A percentile compares a stretch with the other conserved stretches of the same genome.
Evolutionary conservation across 1,139 yeast genomes (phyloP).

Genomic region (Blastobotrys proliferans): DNA sequence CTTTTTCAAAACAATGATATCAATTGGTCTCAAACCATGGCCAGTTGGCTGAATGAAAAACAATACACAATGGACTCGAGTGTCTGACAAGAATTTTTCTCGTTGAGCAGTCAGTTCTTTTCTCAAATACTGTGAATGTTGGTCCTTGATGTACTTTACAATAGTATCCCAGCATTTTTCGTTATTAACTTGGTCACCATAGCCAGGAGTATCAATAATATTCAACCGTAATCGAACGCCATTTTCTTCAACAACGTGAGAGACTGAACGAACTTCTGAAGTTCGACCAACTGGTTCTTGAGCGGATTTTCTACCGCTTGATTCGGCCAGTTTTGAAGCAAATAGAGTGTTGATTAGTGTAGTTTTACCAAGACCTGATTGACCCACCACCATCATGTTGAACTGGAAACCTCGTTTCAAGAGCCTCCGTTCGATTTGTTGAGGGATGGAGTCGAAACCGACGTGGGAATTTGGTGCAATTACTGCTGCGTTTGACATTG

Average conservation of each 20-base stretch:
- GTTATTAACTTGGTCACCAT: slow-evolving; percentile 94
- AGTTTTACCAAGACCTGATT: slow-evolving; percentile 92
- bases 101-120: slow-evolving; percentile 96
- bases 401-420: slow-evolving; percentile 92
- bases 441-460: slow-evolving; percentile 94
- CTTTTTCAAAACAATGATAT: slow-evolving; percentile 77
- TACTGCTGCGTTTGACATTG: no score
- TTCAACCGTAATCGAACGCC: slow-evolving; percentile 82
- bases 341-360: slow-evolving; percentile 88
- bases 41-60: slow-evolving; percentile 90
- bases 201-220: slow-evolving; percentile 95
- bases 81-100: slow-evolving; percentile 75
- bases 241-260: slow-evolving; percentile 72
- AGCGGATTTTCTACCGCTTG: slow-evolving; percentile 64
- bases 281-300: slow-evolving; percentile 80
- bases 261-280: slow-evolving; percentile 74
- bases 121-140: slow-evolving; percentile 87
- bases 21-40: slow-evolving; percentile 73
- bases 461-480: slow-evolving; percentile 46
- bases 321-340: slow-evolving; percentile 70
- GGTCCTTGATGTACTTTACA: slow-evolving; percentile 92
- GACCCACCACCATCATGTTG: slow-evolving; percentile 88
- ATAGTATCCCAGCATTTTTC: slow-evolving; percentile 97
- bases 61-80: slow-evolving; percentile 92
- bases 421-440: slow-evolving; percentile 89